Percentiles rank a stretch among this genome's conserved stretches.
phyloP scores from a whole-genome alignment of 768 basidiomycete species.

The Hygrophorus russula region DNA sequence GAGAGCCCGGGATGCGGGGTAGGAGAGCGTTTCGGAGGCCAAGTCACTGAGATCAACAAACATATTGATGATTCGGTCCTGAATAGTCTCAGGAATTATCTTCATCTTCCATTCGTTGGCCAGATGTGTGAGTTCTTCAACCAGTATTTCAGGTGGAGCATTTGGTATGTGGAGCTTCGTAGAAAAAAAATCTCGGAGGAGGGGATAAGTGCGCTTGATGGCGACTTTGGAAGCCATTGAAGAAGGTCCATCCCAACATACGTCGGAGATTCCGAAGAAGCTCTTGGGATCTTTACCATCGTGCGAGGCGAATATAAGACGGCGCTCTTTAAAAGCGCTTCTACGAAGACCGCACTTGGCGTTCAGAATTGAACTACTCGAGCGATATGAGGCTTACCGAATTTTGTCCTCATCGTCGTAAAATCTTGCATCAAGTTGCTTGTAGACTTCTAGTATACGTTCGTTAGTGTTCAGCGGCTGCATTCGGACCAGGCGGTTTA shows the following conservation, averaged over 20 bases:
- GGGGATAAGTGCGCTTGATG: neutral
- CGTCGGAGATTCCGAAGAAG: neutral
- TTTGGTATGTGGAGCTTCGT: neutral
- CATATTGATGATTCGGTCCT: neutral
- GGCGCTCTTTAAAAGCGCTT: neutral
- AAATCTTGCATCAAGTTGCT: slow-evolving; percentile 6
- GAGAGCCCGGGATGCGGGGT: neutral
- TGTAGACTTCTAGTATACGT: neutral
- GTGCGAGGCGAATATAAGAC: neutral
- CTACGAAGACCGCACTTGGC: neutral
- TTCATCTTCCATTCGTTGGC: neutral
- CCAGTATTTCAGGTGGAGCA: slow-evolving; percentile 3
- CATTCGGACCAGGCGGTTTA: slow-evolving; percentile 4
- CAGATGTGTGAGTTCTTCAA: neutral
- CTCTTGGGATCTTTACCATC: neutral
- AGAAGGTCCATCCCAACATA: slow-evolving; percentile 6
- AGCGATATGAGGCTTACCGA: neutral
- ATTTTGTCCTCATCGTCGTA: neutral
- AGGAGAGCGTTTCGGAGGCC: slow-evolving; percentile 1
- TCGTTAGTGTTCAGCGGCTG: neutral
- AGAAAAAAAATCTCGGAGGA: neutral
- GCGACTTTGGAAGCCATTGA: slow-evolving; percentile 4
- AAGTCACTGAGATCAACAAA: neutral
- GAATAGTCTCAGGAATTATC: neutral
- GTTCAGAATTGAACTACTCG: neutral